These are phyloP conservation scores for Firmiana major DNA, from an alignment of 345 rosid genomes.

Conservation along the genomic window DNA sequence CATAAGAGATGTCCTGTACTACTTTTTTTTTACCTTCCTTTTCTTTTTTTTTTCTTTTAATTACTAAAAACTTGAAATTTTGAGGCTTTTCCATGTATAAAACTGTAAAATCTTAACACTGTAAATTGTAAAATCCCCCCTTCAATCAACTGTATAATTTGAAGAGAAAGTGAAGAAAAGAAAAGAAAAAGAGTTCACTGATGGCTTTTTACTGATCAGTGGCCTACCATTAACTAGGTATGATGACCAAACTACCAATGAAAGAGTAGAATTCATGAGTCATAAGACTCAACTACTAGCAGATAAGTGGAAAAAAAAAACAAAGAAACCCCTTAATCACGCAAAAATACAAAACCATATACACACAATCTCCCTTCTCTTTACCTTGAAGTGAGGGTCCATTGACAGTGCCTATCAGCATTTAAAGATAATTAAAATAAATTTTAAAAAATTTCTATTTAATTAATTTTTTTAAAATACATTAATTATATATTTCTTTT, in stretches of 20 bases:
- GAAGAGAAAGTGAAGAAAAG: neutral
- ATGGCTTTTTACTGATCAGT: neutral
- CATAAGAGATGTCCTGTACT: constrained; percentile 6
- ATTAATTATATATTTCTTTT: neutral
- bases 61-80: neutral
- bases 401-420: too few relatives aligned
- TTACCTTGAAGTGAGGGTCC: neutral
- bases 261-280: constrained; percentile 23
- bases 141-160: neutral
- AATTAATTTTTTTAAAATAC: too few relatives aligned
- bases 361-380: neutral
- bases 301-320: neutral
- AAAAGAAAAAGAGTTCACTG: neutral
- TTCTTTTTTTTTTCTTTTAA: neutral
- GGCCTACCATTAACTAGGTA: constrained; percentile 32
- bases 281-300: neutral
- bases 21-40: neutral
- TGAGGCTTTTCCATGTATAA: neutral
- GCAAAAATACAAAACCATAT: neutral
- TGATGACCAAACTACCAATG: constrained; percentile 44
- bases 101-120: neutral
- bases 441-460: too few relatives aligned
- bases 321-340: neutral
- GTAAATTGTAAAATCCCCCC: neutral
- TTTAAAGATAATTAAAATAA: too few relatives aligned